Evolutionary conservation across 2,329 filamentous ascomycete species (phyloP), one percentile per base, ranked within the genome.

Genomic region (Aspergillus clavatus): DNA sequence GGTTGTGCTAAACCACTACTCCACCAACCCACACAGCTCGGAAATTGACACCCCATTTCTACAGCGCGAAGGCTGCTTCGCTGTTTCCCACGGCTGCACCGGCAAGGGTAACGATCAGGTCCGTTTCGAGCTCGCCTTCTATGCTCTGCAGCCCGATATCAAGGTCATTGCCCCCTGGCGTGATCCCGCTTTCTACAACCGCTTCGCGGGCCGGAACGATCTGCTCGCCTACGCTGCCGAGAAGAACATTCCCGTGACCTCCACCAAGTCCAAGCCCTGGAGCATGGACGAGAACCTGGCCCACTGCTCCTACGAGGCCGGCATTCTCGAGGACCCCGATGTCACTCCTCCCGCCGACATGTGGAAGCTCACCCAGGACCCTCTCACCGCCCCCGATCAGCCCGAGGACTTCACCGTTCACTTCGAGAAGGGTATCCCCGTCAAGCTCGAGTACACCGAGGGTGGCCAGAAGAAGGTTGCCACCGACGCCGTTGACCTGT

Each of bases 371-470:
- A 86, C 83, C 46, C 70, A 78, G 46, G 83, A 86, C 60, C 86
- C 86, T 31, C 69, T 79, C 51, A 79, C 81, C 50, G 86, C 86
- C 2, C 86, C 87, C 48, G 78, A 89, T 62, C 72, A 78, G 61
- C 83, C 85, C 28, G 77, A 82, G 62, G 80, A 89, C 66, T 82
- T 89, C 72, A 83, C 81, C 48, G 64, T 89, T 50, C 70, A 78
- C 64, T 90, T 89, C 67, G 76, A 84, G 61, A 83, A 87, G 74
- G 86, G 86, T 67, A 72, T 88, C n/a, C 86, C 86, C 28, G 72
- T 79, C 60, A 85, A 84, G 73, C 70, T 86, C 12, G 78, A 80
- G 60, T 72, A 79, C 48, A 67, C 70, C n/a, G 72, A 76, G 43
- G 77, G 74, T 41, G 57, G 58, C 52, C 47, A 60, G 51, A 47